Evolutionary conservation across 2,329 filamentous ascomycete genomes (phyloP), one percentile per base, ranked within the genome.

Genomic region (Hypoxylon sp.): DNA sequence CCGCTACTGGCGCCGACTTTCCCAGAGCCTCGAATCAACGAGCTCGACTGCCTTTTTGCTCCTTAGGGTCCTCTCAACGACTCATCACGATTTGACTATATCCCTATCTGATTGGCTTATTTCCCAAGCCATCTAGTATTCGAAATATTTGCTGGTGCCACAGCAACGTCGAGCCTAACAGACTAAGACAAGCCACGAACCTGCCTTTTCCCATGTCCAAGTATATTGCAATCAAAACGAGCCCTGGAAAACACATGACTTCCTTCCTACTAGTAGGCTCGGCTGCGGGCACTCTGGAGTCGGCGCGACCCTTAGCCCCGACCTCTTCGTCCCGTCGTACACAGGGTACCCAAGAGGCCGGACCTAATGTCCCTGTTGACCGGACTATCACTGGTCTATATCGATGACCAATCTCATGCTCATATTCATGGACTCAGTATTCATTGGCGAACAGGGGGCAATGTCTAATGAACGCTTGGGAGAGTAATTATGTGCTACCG

Each of bases 1-100:
- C 74, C 71, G 70, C 68, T 65, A 68, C 62, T 72, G 68, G 72
- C 73, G 74, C 74, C 71, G 74, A 72, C 70, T 58, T 62, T 71
- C 60, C 46, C 34, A 45, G 28, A 69, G 34, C 69, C 53, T 68
- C 74, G 65, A 75, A 75, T 75, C 74, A 75, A 48, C 52, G 60
- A 60, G 59, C 67, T 52, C 32, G 19, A 52, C 41, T 51, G 49
- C 28, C 34, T 38, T 58, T 58, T 32, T 56, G 19, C 51, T 60
- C 21, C 19, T 50, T 50, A 56, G 38, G 46, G 45, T 45, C 51
- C 45, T 58, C 43, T n/a, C n/a, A 62, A 65, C 53, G 36, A 57
- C 32, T 30, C 46, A 66, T 61, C 38, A 49, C 19, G 34, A 62
- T 61, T 63, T 45, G 10, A 23, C 53, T 59, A 56, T 50, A 21